Evolutionary conservation across 257 asterid genomes (phyloP).

Genomic region (Coffea eugenioides): DNA sequence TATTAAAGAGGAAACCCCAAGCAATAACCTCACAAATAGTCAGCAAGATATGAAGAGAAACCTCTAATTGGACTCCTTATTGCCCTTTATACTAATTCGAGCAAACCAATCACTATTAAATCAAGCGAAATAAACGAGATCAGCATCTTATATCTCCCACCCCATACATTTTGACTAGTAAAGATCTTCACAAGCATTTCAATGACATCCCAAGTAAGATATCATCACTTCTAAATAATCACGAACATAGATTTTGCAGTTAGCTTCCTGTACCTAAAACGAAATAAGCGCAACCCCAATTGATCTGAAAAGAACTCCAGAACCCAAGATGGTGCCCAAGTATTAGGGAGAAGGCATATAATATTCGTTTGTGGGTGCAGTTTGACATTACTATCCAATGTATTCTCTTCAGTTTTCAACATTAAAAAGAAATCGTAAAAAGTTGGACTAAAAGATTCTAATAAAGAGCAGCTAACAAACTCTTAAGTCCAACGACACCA

Average conservation of each 20-base stretch:
- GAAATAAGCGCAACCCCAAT: background rate
- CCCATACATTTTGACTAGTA: background rate
- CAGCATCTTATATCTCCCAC: background rate
- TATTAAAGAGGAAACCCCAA: background rate
- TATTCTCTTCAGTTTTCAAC: background rate
- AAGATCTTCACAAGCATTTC: background rate
- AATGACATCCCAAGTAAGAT: background rate
- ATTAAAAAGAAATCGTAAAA: background rate
- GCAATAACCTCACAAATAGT: background rate
- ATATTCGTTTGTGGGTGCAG: background rate
- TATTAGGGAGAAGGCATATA: background rate
- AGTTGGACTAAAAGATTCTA: background rate
- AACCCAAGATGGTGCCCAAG: background rate
- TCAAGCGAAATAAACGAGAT: background rate
- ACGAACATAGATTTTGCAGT: too few relatives aligned
- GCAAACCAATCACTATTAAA: background rate
- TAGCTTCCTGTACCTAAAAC: background rate
- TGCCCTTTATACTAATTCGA: background rate
- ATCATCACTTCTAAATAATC: background rate
- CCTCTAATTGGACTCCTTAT: background rate
- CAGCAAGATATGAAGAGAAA: background rate
- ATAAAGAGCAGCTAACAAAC: background rate
- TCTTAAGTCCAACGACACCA: background rate
- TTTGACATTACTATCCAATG: background rate
- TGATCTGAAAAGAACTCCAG: background rate